Evolutionary conservation across 805 yeast species (phyloP).

Genomic region (Kurtzmaniella cleridarum): DNA sequence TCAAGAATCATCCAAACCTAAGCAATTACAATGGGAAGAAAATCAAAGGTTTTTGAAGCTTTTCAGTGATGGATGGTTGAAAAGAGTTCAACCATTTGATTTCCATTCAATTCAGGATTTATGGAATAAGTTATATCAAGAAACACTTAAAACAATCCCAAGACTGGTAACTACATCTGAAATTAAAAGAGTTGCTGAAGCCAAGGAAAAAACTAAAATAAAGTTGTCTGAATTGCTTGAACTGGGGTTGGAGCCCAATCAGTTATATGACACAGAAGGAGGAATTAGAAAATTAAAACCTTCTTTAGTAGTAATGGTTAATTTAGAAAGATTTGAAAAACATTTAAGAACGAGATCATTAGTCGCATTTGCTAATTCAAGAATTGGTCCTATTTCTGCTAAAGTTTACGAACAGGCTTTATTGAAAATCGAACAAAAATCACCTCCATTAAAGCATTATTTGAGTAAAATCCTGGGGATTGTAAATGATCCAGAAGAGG

Average conservation of each 20-base stretch:
- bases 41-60: conserved; percentile 22
- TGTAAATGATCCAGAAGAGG: conserved; percentile 45
- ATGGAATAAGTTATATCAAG: conserved; percentile 33
- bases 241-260: conserved; percentile 18
- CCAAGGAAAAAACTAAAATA: conserved; percentile 49
- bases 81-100: conserved; percentile 23
- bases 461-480: conserved; percentile 42
- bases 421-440: conserved; percentile 49
- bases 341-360: conserved; percentile 61
- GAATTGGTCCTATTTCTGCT: conserved; percentile 67
- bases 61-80: conserved; percentile 34
- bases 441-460: conserved; percentile 39
- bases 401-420: conserved; percentile 58
- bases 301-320: conserved; percentile 50
- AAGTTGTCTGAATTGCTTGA: conserved; percentile 31
- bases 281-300: conserved; percentile 44
- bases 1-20: conserved; percentile 7
- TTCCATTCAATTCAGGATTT: conserved; percentile 32
- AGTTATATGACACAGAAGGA: conserved; percentile 19
- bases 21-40: conserved; percentile 11
- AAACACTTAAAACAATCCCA: conserved; percentile 30
- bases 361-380: conserved; percentile 54
- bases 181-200: conserved; percentile 45
- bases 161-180: conserved; percentile 34
- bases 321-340: conserved; percentile 63